phyloP scores from a whole-genome alignment of 805 yeast genomes.

The Wickerhamomyces ciferrii region DNA sequence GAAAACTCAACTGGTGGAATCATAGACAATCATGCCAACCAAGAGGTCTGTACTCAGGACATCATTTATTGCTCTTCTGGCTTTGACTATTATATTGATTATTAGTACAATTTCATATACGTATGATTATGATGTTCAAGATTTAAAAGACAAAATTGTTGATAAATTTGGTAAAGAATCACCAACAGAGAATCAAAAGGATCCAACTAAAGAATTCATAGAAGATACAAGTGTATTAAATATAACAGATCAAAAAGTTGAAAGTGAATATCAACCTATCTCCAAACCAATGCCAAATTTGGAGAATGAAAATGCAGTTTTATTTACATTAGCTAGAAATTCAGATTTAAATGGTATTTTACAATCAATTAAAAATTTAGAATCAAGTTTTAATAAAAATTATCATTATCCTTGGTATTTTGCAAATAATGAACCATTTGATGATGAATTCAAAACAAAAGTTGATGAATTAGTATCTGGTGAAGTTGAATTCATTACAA shows the following conservation, averaged over 20 bases:
- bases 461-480: conserved; percentile 49
- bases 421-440: conserved; percentile 57
- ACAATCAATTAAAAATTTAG: conserved; percentile 51
- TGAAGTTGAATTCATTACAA: conserved; percentile 49
- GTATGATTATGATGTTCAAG: background rate
- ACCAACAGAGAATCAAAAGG: background rate
- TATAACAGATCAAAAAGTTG: background rate
- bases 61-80: background rate
- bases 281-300: background rate
- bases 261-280: background rate
- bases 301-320: background rate
- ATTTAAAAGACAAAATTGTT: background rate
- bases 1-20: too few species aligned
- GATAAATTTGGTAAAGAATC: background rate
- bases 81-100: background rate
- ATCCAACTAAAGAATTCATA: background rate
- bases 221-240: background rate
- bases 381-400: conserved; percentile 54
- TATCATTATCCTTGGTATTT: conserved; percentile 75
- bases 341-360: conserved; percentile 48
- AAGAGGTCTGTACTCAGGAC: background rate
- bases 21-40: background rate
- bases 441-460: conserved; percentile 40
- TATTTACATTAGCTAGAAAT: conserved; percentile 32
- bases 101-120: background rate